phyloP scores from a whole-genome alignment of 345 rosid species.

The Raphanus raphanistrum region DNA sequence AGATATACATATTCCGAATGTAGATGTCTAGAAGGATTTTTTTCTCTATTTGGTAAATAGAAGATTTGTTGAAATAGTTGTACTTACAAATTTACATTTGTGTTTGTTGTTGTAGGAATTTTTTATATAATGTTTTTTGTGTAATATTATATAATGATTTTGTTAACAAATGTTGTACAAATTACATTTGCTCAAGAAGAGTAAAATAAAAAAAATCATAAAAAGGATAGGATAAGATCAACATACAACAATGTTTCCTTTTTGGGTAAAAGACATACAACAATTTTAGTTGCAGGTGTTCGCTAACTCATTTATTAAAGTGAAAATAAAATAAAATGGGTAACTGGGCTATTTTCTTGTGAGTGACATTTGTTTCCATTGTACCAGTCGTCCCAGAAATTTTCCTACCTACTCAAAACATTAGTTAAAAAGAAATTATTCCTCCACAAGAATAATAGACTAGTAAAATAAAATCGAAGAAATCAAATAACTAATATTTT shows the following conservation, averaged over 20 bases:
- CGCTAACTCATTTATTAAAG: constrained; percentile 1
- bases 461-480: too few relatives aligned
- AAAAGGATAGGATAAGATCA: background rate
- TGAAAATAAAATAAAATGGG: background rate
- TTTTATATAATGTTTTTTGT: too few relatives aligned
- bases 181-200: constrained; percentile 21
- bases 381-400: constrained; percentile 63
- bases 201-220: background rate
- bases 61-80: too few relatives aligned
- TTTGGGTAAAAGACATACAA: background rate
- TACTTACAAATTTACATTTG: too few relatives aligned
- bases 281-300: constrained; percentile 9
- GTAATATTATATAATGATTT: background rate
- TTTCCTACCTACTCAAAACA: constrained; percentile 58
- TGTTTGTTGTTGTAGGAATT: too few relatives aligned
- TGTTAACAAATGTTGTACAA: background rate
- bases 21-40: background rate
- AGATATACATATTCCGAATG: background rate
- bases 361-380: constrained; percentile 53
- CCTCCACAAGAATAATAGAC: background rate
- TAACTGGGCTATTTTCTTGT: constrained; percentile 16
- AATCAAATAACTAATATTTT: background rate
- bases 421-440: background rate
- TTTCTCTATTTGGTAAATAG: too few relatives aligned
- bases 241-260: background rate